phyloP scores from a whole-genome alignment of 345 rosid genomes.

The Salix koriyanagi region DNA sequence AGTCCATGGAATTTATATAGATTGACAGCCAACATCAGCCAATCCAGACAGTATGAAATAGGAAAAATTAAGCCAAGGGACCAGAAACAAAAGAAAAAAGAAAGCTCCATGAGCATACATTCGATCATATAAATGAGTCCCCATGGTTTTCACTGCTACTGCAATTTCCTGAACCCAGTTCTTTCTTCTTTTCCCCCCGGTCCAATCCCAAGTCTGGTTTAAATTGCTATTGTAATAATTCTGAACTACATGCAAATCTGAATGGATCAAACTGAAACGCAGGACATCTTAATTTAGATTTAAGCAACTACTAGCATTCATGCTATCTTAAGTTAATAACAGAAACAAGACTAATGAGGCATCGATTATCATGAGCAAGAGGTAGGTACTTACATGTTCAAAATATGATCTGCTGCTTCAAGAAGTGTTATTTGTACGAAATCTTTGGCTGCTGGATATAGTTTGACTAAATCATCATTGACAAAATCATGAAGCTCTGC shows the following conservation, averaged over 20 bases:
- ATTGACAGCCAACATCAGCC: background rate
- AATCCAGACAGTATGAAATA: background rate
- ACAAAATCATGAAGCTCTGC: slow-evolving; percentile 95
- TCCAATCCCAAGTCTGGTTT: background rate
- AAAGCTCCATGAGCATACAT: background rate
- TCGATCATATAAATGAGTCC: background rate
- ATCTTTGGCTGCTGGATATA: slow-evolving; percentile 68
- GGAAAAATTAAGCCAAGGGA: background rate
- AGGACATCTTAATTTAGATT: background rate
- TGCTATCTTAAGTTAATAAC: background rate
- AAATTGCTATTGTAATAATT: background rate
- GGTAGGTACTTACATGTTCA: slow-evolving; percentile 60
- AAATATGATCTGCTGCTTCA: slow-evolving; percentile 94
- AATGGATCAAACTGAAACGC: background rate
- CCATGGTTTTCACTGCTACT: background rate
- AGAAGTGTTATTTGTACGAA: slow-evolving; percentile 72
- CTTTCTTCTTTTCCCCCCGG: background rate
- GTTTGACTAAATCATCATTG: slow-evolving; percentile 69
- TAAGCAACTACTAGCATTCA: background rate
- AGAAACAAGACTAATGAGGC: background rate
- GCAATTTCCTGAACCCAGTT: background rate
- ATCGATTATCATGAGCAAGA: background rate
- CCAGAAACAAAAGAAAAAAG: background rate
- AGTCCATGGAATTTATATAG: background rate
- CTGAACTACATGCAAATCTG: background rate